phyloP scores from a whole-genome alignment of 1,284 basidiomycete species.

The Stygiomarasmius scandens region DNA sequence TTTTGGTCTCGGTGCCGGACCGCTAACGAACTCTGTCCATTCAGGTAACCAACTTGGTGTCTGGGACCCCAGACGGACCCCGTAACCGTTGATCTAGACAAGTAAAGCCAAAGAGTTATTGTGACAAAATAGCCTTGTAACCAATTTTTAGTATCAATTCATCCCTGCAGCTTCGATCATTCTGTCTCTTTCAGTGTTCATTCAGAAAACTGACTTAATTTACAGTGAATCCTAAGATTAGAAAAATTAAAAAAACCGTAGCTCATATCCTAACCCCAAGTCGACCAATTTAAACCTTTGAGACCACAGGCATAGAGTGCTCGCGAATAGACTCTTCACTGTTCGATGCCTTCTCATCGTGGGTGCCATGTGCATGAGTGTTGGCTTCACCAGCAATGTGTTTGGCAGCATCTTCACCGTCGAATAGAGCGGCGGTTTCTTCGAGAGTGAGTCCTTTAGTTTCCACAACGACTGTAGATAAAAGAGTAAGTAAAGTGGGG shows the following conservation, averaged over 20 bases:
- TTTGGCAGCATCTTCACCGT: conserved; percentile 49
- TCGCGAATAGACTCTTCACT: not conserved
- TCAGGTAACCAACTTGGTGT: too few relatives aligned
- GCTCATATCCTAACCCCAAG: not conserved
- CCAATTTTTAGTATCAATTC: too few relatives aligned
- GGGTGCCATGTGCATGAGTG: not conserved
- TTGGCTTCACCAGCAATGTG: not conserved
- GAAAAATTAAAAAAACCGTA: not conserved
- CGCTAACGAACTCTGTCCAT: too few relatives aligned
- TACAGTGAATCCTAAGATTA: too few relatives aligned
- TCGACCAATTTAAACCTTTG: not conserved
- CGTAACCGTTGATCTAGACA: too few relatives aligned
- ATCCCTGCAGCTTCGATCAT: too few relatives aligned
- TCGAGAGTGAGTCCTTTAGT: conserved; percentile 74
- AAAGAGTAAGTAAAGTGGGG: conserved; percentile 5
- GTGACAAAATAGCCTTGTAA: too few relatives aligned
- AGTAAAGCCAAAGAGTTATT: too few relatives aligned
- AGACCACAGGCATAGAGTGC: not conserved
- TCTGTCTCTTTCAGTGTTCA: too few relatives aligned
- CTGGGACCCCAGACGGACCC: too few relatives aligned
- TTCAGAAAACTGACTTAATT: too few relatives aligned
- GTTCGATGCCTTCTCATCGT: not conserved
- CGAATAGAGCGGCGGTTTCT: conserved; percentile 76
- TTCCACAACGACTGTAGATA: conserved; percentile 54
- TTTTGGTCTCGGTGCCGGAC: too few relatives aligned